Percentiles rank a stretch among this genome's conserved stretches.
These are phyloP conservation scores for Spiraea crenata DNA, from an alignment of 331 rosid species.

Conservation along the genomic window DNA sequence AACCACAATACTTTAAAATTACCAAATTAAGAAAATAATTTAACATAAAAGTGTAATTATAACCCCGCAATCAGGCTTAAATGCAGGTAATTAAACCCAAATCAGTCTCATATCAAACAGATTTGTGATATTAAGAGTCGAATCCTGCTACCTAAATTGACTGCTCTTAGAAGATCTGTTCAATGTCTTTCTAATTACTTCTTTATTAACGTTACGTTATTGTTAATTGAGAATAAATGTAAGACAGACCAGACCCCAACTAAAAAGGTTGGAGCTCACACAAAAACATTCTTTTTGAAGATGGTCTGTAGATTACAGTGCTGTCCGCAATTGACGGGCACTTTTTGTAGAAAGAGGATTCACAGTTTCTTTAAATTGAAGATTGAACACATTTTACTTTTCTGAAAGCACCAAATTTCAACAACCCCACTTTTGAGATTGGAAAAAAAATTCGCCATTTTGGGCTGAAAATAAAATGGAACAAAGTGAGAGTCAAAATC, in stretches of 20 bases:
- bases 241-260: background rate
- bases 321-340: conserved; percentile 11
- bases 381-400: background rate
- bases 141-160: no score
- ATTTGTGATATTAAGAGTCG: no score
- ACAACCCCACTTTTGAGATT: background rate
- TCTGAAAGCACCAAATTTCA: background rate
- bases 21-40: no score
- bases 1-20: no score
- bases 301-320: background rate
- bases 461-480: background rate
- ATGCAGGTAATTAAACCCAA: conserved; percentile 1
- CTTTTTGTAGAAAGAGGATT: background rate
- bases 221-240: no score
- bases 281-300: background rate
- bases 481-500: background rate
- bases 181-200: no score
- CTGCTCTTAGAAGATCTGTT: no score
- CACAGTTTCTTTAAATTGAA: background rate
- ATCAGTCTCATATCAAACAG: background rate
- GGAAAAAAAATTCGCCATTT: no score
- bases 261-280: background rate
- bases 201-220: no score
- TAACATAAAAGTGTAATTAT: background rate
- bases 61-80: background rate